Base-by-base conservation (phyloP, 1,284 basidiomycete species). In the Apiotrichum sp. region DNA sequence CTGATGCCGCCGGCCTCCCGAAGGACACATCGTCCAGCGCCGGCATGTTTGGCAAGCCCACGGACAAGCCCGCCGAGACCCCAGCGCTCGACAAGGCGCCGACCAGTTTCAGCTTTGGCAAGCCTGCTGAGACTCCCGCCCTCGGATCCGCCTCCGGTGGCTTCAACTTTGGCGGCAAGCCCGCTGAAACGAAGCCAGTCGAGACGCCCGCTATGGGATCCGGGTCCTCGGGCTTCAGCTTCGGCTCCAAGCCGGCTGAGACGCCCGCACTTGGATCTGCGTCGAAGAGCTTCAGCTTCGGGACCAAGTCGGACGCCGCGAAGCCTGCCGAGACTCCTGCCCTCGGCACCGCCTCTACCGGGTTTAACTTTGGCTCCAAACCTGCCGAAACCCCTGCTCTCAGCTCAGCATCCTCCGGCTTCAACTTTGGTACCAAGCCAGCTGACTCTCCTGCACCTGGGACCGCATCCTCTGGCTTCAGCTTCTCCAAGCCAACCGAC, bases 401-500 rank as follows among this genome's bases (percentile, higher is more conserved):
- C 8, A 22, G 22, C 8, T 38, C 36, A 13, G 8, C n/a, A 14
- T 41, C 40, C n/a, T 13, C 40, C 40, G 40, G 40, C 9, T 41
- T 41, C 40, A 6, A 8, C 40, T 41, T 41, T 14, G 8, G 7
- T 8, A 9, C 40, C 6, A 11, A 11, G 2, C n/a, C 34, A 3
- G 47, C 36, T 2, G 47, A 36, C 10, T 16, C 47, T 9, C 34
- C 47, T 34, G 16, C 14, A 13, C 45, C 35, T 4, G 14, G 35
- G 1, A n/a, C 35, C 9, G 36, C 47, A 3, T 22, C 47, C 1
- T 11, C 47, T 7, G 34, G 34, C 22, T 57, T 13, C 13, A 38
- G 8, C 36, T 8, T 58, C 45, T n/a, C 54, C 38, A 53, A 47
- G 32, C 52, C 52, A 32, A 39, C 45, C n/a, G 51, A 52, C 4